Base-by-base conservation (phyloP, 768 basidiomycete species). In the Leucocoprinus sp. region DNA sequence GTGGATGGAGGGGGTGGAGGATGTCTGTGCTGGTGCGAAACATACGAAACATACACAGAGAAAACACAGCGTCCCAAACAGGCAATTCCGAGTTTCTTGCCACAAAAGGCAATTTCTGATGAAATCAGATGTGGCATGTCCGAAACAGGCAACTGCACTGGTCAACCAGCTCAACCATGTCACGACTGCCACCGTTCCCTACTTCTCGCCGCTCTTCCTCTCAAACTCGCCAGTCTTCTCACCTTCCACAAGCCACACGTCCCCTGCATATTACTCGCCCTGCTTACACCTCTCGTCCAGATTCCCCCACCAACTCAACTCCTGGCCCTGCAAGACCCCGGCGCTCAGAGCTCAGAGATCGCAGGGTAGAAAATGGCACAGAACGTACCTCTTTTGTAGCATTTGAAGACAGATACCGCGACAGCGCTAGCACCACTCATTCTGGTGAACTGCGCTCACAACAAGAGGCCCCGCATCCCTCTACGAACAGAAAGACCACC, bases 221-320 rank as follows among this genome's bases (percentile, higher is more conserved):
- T 36, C 54, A 65, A 34, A 62, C 66, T 5, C 66, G 66, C 53
- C 64, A 66, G 49, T 64, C 63, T 52, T 61, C 64, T 21, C 72
- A 27, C 26, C 63, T 37, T 57, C 67, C 1, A 59, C 65, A 28
- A 57, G 63, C 65, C 12, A 78, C 71, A 14, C 61, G 75, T 45
- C 84, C 82, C 7, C 65, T 83, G 12, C 80, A 83, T 55, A 77
- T 84, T 55, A 67, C 69, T 44, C 73, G 80, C 35, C 67, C 73
- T 11, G 65, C 72, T 19, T 72, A 76, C 40, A 67, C 71, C 49
- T 23, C 37, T 5, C 18, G 14, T 27, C 75, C 79, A 21, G 70
- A 69, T 34, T 78, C 21, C 37, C 18, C 37, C 76, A 26, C 75
- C 76, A 45, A 69, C 63, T 55, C 70, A 11, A 64, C 71, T 8